Base-by-base conservation (phyloP, 257 asterid genomes). In the Dorcoceras hygrometricum region DNA sequence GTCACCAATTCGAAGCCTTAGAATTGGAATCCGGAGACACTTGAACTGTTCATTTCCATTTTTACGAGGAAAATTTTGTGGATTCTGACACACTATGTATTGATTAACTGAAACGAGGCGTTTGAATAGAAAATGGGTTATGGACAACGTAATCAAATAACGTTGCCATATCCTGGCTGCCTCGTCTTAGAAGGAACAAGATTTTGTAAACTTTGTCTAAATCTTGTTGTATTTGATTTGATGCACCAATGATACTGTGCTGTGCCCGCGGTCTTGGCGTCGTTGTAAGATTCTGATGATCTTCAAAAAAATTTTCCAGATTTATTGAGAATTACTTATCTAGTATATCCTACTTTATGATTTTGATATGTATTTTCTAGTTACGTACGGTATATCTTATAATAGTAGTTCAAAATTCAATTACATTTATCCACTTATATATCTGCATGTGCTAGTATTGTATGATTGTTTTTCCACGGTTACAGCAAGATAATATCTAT, bases 1-100 rank as follows among this genome's bases (percentile, higher is more conserved):
- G 24, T 22, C 8, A 46, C 20, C 26, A 67, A 27, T 23, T 72
- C 23, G 63, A 62, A 43, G 59, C 32, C 64, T n/a, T 56, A 36
- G 62, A 54, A 55, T 46, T n/a, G 66, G 67, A 46, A 32, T 39
- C 53, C 24, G 43, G 28, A 29, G 62, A 23, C 28, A 26, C 53
- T n/a, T 46, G 54, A 6, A 4, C 18, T 5, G 22, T 46, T 18
- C 22, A 46, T 16, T 46, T 18, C 19, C 20, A 46, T 1, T 46
- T 46, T 46, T 4, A 46, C 4, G 51, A 14, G 51, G n/a, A 12
- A 43, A 43, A 43, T 12, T 11, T 11, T 43, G 6, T 43, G 19
- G 51, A 43, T 5, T 46, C 54, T 14, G 20, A 18, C 20, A 14
- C 22, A 5, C 2, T 16, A 20, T 46, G 51, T 9, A 11, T 36